Evolutionary conservation across 345 rosid species (phyloP), one percentile per base, ranked within the genome.

Genomic region (Hypericum perforatum): DNA sequence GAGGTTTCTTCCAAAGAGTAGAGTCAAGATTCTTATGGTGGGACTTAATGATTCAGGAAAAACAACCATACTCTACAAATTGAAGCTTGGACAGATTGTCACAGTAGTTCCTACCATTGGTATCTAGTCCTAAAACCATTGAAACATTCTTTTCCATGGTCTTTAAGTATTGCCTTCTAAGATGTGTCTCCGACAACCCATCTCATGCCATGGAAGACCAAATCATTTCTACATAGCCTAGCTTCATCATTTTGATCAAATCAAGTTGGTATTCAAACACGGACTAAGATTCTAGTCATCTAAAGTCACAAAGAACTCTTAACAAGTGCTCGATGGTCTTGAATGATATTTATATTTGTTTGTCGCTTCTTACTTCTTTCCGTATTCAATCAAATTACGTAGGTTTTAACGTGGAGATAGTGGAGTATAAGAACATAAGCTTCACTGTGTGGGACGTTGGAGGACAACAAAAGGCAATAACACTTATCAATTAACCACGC

Each of bases 11-110:
- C 59, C 70, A 0, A 72, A 56, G 61, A 47, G 40, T 3, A 64
- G 39, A 60, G 53, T 69, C 43, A 77, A 75, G 63, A 70, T 82
- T 42, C 59, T 82, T 54, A 84, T 79, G 92, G 75, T 83, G 13
- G 89, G 89, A 62, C 92, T 84, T 57, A 86, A 83, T 61, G 76
- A 62, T 62, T 83, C 89, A 0, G 86, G 94, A 57, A 84, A 84
- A 66, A 74, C 94, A 50, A 77, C 84, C 52, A 75, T 84, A 62
- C 75, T 88, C 46, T 80, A 67, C 76, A 84, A 76, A 74, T 74
- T 84, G 9, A 82, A 72, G 71, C 81, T 82, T 8, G 94, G 96
- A 39, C 78, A 78, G 6, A 50, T 70, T n/a, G 77, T 84, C 44
- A 62, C 74, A 37, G 76, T 87, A 5, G 52, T 56, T 6, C 82